Percentiles rank a stretch among this genome's conserved stretches.
These are phyloP conservation scores for Aspergillus japonicus DNA, from an alignment of 2,329 filamentous ascomycete species.

Conservation along the genomic window DNA sequence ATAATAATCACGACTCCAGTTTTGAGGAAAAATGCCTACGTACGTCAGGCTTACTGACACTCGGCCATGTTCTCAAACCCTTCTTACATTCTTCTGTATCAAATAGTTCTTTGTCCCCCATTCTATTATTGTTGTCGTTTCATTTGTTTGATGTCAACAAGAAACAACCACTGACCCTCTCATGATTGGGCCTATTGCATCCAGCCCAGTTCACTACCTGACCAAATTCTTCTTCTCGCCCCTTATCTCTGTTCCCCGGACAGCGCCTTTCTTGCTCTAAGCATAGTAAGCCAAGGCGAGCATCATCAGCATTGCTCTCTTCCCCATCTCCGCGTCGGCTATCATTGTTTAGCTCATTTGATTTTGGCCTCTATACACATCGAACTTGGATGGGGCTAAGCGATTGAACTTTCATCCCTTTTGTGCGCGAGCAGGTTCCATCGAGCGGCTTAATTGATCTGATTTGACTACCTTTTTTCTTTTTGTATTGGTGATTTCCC, in stretches of 20 bases:
- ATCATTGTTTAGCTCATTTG: not conserved
- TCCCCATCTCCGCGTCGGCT: not conserved
- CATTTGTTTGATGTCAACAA: not conserved
- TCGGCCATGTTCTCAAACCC: not conserved
- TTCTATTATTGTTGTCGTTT: not conserved
- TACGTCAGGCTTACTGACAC: not conserved
- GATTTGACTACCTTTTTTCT: not conserved
- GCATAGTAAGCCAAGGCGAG: not conserved
- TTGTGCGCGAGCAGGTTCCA: constrained; percentile 3
- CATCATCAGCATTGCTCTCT: not conserved
- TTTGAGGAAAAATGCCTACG: not conserved
- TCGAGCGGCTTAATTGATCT: constrained; percentile 4
- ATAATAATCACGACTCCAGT: not conserved
- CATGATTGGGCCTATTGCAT: not conserved
- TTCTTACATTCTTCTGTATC: not conserved
- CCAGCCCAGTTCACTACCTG: constrained; percentile 1
- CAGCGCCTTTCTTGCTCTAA: not conserved
- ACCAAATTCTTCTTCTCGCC: not conserved
- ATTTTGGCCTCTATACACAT: constrained; percentile 1
- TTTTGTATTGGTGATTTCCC: not conserved
- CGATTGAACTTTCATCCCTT: not conserved
- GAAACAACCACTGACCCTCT: not conserved
- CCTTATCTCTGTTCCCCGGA: not conserved
- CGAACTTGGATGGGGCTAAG: not conserved
- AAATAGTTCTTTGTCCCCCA: not conserved